Evolutionary conservation across 2,329 filamentous ascomycete species (phyloP).

Genomic region (Camillea tinctor): DNA sequence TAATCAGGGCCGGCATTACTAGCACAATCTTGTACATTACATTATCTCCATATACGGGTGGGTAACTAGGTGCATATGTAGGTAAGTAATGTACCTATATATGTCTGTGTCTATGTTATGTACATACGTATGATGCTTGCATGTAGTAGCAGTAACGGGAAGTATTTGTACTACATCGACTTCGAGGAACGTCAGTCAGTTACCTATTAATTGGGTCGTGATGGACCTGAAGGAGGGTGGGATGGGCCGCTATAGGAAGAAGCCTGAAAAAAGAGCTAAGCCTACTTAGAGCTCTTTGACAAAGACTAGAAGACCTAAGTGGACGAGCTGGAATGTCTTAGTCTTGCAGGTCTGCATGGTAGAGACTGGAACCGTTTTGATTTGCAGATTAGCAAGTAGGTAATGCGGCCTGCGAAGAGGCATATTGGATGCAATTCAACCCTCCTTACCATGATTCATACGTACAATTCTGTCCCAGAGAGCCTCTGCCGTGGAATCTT

Average conservation of each 20-base stretch:
- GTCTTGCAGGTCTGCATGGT: not conserved
- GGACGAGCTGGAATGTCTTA: not conserved
- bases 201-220: not conserved
- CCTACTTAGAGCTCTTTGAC: not conserved
- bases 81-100: not conserved
- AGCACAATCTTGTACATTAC: not conserved
- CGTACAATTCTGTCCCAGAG: not conserved
- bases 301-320: not conserved
- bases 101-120: not conserved
- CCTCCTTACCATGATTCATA: not conserved
- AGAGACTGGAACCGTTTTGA: not conserved
- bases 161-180: not conserved
- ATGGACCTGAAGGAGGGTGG: not conserved
- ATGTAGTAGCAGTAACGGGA: not conserved
- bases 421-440: constrained; percentile 11
- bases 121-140: not conserved
- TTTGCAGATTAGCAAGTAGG: not conserved
- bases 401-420: constrained; percentile 3
- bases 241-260: not conserved
- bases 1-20: constrained; percentile 2
- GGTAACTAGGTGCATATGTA: not conserved
- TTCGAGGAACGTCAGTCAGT: not conserved
- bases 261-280: not conserved
- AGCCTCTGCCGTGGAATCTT: constrained; percentile 20
- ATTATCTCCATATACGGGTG: constrained; percentile 7